Conservation (phyloP, 2,329 filamentous ascomycete species). For the Bipolaris oryzae region DNA sequence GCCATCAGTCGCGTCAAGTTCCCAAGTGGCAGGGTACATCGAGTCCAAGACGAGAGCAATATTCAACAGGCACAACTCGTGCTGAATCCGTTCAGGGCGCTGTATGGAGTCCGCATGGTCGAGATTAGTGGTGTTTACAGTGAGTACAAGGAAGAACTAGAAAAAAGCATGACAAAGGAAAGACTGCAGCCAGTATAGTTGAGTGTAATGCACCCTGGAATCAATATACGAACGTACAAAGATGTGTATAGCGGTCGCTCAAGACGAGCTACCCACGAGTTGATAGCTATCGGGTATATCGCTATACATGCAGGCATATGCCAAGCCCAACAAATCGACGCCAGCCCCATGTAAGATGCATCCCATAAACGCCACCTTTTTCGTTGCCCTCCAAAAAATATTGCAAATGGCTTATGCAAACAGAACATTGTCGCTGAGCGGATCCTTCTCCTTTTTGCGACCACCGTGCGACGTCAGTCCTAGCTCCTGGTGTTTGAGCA, state of each 20-base stretch:
- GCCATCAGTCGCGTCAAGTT: slow-evolving; percentile 37
- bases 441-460: slow-evolving; percentile 66
- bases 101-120: slow-evolving; percentile 47
- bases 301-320: slow-evolving; percentile 18
- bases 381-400: slow-evolving; percentile 10
- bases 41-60: slow-evolving; percentile 43
- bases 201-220: neutral
- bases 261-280: slow-evolving; percentile 17
- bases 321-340: slow-evolving; percentile 10
- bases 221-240: neutral
- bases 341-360: slow-evolving; percentile 14
- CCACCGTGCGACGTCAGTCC: slow-evolving; percentile 73
- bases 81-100: slow-evolving; percentile 49
- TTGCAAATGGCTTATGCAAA: slow-evolving; percentile 65
- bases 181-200: neutral
- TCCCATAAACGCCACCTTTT: slow-evolving; percentile 28
- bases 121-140: slow-evolving; percentile 50
- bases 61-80: slow-evolving; percentile 49
- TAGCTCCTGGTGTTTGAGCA: slow-evolving; percentile 76
- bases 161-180: slow-evolving; percentile 40
- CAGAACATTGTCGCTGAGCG: slow-evolving; percentile 75
- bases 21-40: slow-evolving; percentile 41
- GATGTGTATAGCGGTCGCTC: slow-evolving; percentile 4
- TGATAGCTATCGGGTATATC: slow-evolving; percentile 33
- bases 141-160: slow-evolving; percentile 45